phyloP scores from a whole-genome alignment of 768 basidiomycete genomes.

The Astraeus odoratus region DNA sequence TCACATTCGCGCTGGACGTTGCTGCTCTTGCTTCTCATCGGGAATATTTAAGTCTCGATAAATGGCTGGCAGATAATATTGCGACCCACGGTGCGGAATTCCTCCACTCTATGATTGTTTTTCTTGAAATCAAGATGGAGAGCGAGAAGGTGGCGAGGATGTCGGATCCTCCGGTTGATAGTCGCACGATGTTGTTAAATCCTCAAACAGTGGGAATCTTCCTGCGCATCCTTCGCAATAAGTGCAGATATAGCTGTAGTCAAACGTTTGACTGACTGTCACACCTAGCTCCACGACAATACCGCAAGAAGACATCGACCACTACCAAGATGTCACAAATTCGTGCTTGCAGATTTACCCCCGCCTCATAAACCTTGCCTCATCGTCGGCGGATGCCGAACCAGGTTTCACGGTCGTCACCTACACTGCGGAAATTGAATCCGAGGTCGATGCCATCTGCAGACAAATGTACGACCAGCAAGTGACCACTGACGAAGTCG shows the following conservation, averaged over 20 bases:
- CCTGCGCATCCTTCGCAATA: constrained; percentile 80
- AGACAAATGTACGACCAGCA: constrained; percentile 98
- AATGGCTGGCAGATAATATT: constrained; percentile 91
- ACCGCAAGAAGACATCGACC: constrained; percentile 71
- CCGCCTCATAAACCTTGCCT: constrained; percentile 88
- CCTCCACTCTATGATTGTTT: constrained; percentile 78
- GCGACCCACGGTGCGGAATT: constrained; percentile 78
- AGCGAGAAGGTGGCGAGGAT: constrained; percentile 73
- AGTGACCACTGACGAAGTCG: constrained; percentile 90
- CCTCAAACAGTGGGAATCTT: constrained; percentile 89
- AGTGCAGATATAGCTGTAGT: constrained; percentile 38
- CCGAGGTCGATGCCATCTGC: constrained; percentile 92
- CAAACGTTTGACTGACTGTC: not conserved
- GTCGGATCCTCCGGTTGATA: constrained; percentile 72
- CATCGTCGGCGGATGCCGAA: constrained; percentile 79
- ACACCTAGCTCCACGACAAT: constrained; percentile 59
- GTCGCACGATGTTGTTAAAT: constrained; percentile 76
- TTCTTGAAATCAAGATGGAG: constrained; percentile 89
- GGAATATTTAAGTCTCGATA: constrained; percentile 92
- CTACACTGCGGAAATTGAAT: constrained; percentile 84
- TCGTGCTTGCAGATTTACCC: constrained; percentile 92
- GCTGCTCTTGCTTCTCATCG: constrained; percentile 89
- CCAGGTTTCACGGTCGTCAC: constrained; percentile 86
- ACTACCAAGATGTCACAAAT: constrained; percentile 88
- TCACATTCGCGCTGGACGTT: constrained; percentile 87